A percentile compares a stretch with the other conserved stretches of the same genome.
phyloP scores from a whole-genome alignment of 2,329 filamentous ascomycete species.

The Colletotrichum paranaense region DNA sequence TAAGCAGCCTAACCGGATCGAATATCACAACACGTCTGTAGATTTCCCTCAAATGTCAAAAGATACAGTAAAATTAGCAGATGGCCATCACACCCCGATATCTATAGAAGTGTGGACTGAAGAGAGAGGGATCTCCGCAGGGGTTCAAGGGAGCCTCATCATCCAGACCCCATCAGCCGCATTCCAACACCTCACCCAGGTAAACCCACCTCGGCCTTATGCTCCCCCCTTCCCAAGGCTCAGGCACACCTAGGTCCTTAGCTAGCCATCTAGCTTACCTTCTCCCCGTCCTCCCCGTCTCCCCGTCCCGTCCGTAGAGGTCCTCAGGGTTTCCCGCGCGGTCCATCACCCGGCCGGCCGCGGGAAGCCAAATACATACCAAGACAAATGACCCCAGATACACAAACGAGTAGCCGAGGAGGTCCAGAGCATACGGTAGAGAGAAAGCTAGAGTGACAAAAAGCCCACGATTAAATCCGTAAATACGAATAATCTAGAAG shows the following conservation, averaged over 20 bases:
- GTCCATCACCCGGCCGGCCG: neutral
- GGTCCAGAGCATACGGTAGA: neutral
- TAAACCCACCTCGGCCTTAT: neutral
- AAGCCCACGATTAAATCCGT: neutral
- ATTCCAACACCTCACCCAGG: neutral
- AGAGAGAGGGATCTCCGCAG: neutral
- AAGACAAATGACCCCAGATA: neutral
- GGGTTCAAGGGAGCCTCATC: conserved; percentile 16
- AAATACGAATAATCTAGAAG: neutral
- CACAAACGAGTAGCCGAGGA: neutral
- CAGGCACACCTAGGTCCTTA: neutral
- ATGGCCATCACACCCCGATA: neutral
- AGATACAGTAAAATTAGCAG: rapidly evolving
- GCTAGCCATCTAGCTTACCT: neutral
- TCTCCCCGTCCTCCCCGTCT: neutral
- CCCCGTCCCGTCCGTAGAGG: neutral
- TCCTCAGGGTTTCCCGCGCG: neutral
- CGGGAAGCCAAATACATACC: neutral
- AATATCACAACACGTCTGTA: neutral
- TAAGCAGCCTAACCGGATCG: neutral
- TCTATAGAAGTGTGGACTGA: neutral
- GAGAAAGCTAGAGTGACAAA: neutral
- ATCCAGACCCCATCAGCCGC: conserved; percentile 10
- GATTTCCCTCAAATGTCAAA: neutral
- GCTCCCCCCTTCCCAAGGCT: neutral